Conservation (phyloP, 768 basidiomycete species). For the Termitomyces heimii region DNA sequence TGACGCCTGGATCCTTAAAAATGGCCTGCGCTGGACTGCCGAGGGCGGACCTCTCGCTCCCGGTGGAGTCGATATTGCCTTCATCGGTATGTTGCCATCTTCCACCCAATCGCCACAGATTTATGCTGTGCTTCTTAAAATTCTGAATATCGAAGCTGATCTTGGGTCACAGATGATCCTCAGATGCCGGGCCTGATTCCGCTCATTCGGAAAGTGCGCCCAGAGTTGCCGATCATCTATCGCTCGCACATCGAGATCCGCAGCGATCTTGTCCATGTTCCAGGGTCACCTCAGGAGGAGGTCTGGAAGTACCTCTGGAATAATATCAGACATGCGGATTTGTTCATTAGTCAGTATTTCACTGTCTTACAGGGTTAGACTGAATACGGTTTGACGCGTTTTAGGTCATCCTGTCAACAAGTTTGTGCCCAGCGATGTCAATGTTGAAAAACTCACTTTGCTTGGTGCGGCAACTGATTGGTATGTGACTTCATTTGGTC, state of each 20-base stretch:
- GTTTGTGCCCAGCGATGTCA: conserved; percentile 87
- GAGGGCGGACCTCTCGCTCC: conserved; percentile 80
- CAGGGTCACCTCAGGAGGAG: conserved; percentile 80
- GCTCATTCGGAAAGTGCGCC: conserved; percentile 78
- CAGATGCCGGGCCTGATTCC: conserved; percentile 95
- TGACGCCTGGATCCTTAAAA: conserved; percentile 86
- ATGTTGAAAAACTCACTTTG: conserved; percentile 60
- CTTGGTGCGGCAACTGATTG: conserved; percentile 85
- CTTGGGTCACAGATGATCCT: conserved; percentile 56
- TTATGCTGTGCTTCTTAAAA: not conserved
- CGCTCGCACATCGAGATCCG: conserved; percentile 95
- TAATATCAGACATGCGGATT: conserved; percentile 82
- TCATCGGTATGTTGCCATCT: conserved; percentile 56
- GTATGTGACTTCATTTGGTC: conserved; percentile 30
- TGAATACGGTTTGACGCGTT: not conserved
- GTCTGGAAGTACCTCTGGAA: conserved; percentile 97
- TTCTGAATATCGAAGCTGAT: not conserved
- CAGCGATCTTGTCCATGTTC: conserved; percentile 77
- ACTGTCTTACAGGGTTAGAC: not conserved
- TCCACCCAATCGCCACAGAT: not conserved
- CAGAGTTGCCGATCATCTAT: conserved; percentile 85
- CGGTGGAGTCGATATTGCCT: conserved; percentile 82
- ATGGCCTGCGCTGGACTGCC: conserved; percentile 83
- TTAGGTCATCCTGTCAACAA: conserved; percentile 84
- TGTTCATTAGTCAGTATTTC: conserved; percentile 70